Conservation (phyloP, 306 rosid species). For the Corylus americana region DNA sequence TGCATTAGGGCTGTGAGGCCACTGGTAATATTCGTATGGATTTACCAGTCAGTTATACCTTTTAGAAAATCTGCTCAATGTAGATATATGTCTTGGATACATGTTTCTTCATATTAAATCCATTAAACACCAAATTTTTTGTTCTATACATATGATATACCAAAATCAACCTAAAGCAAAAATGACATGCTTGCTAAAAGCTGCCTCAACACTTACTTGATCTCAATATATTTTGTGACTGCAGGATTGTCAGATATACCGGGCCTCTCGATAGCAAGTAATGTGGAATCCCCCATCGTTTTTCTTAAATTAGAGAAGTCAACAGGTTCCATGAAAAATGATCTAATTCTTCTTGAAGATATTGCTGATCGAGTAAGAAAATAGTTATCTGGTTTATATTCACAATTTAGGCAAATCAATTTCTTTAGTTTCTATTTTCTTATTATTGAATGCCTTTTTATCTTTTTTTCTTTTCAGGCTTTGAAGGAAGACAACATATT, state of each 20-base stretch:
- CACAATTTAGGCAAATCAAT: slow-evolving; percentile 10
- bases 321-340: slow-evolving; percentile 62
- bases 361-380: slow-evolving; percentile 70
- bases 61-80: not conserved
- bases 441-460: slow-evolving; percentile 7
- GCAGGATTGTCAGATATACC: slow-evolving; percentile 67
- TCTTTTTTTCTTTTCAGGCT: slow-evolving; percentile 36
- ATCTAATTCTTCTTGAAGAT: slow-evolving; percentile 64
- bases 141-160: too few relatives aligned
- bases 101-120: not conserved
- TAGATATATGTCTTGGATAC: not conserved
- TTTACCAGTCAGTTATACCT: not conserved
- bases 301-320: slow-evolving; percentile 74
- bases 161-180: not conserved
- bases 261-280: slow-evolving; percentile 68
- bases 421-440: slow-evolving; percentile 20
- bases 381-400: slow-evolving; percentile 4
- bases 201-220: slow-evolving; percentile 1
- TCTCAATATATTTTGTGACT: slow-evolving; percentile 30
- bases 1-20: not conserved
- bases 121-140: not conserved
- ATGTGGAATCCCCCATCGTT: slow-evolving; percentile 85
- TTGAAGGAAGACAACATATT: slow-evolving; percentile 74
- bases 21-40: not conserved
- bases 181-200: not conserved